Conservation (phyloP, 2,329 filamentous ascomycete species). For the Plectosphaerella cucumerina region DNA sequence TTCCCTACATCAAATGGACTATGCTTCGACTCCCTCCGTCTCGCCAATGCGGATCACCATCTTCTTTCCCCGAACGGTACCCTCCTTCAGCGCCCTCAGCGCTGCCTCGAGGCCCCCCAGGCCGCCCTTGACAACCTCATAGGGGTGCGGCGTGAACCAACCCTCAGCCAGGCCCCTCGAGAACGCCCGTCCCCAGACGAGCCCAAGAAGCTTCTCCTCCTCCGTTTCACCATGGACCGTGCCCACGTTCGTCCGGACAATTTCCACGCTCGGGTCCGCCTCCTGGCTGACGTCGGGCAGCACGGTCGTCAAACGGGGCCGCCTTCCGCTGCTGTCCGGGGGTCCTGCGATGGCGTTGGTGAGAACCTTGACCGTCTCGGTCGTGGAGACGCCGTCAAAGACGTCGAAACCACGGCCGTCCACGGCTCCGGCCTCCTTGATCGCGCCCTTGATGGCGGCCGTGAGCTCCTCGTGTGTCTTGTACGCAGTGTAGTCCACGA, state of each 20-base stretch:
- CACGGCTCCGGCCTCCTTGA: conserved; percentile 3
- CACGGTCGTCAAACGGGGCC: conserved; percentile 11
- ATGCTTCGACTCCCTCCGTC: background rate
- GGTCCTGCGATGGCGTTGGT: conserved; percentile 9
- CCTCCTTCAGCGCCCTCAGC: conserved; percentile 9
- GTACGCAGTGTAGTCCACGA: conserved; percentile 14
- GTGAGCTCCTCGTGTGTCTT: conserved; percentile 9
- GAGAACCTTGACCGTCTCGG: conserved; percentile 10
- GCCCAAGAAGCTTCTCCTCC: conserved; percentile 9
- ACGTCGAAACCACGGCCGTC: conserved; percentile 7
- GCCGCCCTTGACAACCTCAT: conserved; percentile 9
- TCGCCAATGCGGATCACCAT: conserved; percentile 12
- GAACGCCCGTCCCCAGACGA: conserved; percentile 10
- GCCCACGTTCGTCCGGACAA: conserved; percentile 6
- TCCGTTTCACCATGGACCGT: conserved; percentile 10
- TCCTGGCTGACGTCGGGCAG: conserved; percentile 8
- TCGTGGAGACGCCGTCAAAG: conserved; percentile 13
- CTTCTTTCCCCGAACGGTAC: conserved; percentile 14
- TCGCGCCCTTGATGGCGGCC: conserved; percentile 9
- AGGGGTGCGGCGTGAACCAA: conserved; percentile 14
- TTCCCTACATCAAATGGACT: background rate
- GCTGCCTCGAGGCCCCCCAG: conserved; percentile 9
- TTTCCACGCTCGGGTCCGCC: conserved; percentile 10
- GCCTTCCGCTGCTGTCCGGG: conserved; percentile 7
- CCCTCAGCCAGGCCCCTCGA: conserved; percentile 10